These are phyloP conservation scores for Macrolepiota fuliginosa DNA, from an alignment of 768 basidiomycete genomes.

Conservation along the genomic window DNA sequence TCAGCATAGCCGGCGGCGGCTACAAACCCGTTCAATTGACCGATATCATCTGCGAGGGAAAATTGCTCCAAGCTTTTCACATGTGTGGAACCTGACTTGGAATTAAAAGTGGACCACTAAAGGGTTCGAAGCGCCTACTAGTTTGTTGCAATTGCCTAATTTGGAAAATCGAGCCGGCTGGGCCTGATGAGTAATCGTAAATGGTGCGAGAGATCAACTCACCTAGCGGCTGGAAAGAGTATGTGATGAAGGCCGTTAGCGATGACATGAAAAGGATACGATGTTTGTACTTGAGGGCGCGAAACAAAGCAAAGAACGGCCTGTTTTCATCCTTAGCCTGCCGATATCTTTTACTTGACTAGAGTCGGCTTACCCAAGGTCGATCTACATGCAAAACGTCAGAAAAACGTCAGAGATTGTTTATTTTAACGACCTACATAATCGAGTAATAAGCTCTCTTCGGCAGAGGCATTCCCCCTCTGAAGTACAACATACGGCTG, in stretches of 20 bases:
- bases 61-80: slow-evolving; percentile 42
- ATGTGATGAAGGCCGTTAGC: slow-evolving; percentile 40
- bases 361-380: slow-evolving; percentile 33
- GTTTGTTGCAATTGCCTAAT: slow-evolving; percentile 26
- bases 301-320: slow-evolving; percentile 38
- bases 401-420: not conserved
- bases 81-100: slow-evolving; percentile 23
- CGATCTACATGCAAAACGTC: slow-evolving; percentile 28
- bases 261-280: slow-evolving; percentile 52
- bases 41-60: slow-evolving; percentile 43
- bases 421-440: slow-evolving; percentile 42
- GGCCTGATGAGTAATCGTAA: slow-evolving; percentile 7
- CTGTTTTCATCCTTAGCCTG: slow-evolving; percentile 28
- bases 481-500: slow-evolving; percentile 65
- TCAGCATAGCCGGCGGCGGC: slow-evolving; percentile 59
- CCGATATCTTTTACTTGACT: not conserved
- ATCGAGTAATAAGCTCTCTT: slow-evolving; percentile 62
- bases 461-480: slow-evolving; percentile 48
- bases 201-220: slow-evolving; percentile 23
- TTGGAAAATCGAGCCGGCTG: slow-evolving; percentile 43
- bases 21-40: slow-evolving; percentile 48
- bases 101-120: not conserved
- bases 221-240: slow-evolving; percentile 59
- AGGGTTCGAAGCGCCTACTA: slow-evolving; percentile 15
- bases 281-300: slow-evolving; percentile 51